These are phyloP conservation scores for Leccinum variabile DNA, from an alignment of 1,284 basidiomycete species.

Conservation along the genomic window DNA sequence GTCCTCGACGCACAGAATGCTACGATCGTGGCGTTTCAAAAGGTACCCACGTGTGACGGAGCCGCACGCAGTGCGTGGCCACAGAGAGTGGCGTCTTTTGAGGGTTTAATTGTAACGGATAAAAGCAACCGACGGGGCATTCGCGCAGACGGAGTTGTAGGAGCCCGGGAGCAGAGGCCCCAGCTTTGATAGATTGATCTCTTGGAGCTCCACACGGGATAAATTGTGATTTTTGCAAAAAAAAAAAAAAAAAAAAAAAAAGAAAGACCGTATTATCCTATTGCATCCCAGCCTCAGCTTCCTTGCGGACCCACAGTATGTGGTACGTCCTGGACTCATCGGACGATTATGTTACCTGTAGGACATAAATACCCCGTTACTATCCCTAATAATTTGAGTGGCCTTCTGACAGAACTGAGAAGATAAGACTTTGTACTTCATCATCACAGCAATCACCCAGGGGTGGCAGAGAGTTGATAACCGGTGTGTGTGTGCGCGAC, in stretches of 20 bases:
- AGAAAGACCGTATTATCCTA: neutral
- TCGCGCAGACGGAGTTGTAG: neutral
- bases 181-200: neutral
- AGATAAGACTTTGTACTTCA: neutral
- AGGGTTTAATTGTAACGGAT: slow-evolving; percentile 9
- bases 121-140: neutral
- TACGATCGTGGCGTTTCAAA: neutral
- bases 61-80: neutral
- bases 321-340: neutral
- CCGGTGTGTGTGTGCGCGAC: neutral
- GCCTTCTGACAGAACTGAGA: neutral
- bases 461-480: neutral
- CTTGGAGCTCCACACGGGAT: neutral
- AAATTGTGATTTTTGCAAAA: too few relatives aligned
- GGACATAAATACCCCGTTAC: neutral
- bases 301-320: neutral
- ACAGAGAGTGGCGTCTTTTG: slow-evolving; percentile 4
- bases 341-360: neutral
- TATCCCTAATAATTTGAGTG: neutral
- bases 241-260: neutral
- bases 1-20: neutral
- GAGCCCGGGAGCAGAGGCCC: too few relatives aligned
- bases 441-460: neutral
- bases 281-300: neutral
- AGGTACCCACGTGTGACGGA: neutral